phyloP scores from a whole-genome alignment of 257 asterid genomes.

The Solanum virginianum region DNA sequence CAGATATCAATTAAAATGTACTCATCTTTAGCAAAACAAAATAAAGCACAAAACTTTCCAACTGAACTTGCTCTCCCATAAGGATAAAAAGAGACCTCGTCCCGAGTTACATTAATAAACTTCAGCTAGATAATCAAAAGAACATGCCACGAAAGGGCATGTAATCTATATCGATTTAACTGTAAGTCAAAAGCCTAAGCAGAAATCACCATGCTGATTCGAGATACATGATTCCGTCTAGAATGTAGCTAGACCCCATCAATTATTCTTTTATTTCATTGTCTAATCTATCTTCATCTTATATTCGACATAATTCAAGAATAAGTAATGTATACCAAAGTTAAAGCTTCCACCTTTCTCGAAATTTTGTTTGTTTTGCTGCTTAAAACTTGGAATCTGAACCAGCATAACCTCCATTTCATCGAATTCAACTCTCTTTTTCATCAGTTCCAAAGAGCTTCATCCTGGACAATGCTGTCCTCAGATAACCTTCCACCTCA shows the following conservation, averaged over 20 bases:
- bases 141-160: not conserved
- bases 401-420: not conserved
- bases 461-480: conserved; percentile 70
- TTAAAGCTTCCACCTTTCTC: not conserved
- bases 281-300: not conserved
- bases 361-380: not conserved
- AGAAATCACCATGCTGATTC: not conserved
- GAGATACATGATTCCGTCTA: not conserved
- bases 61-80: not conserved
- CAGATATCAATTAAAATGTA: not conserved
- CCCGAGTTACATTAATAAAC: not conserved
- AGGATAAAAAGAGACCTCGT: not conserved
- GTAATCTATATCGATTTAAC: not conserved
- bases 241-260: not conserved
- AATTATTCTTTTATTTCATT: not conserved
- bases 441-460: conserved; percentile 63
- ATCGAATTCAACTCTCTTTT: conserved; percentile 18
- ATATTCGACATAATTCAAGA: not conserved
- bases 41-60: not conserved
- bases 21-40: not conserved
- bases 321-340: not conserved
- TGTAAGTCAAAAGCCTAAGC: not conserved
- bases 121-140: not conserved
- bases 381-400: not conserved
- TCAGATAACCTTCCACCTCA: conserved; percentile 78